These are phyloP conservation scores for Solanum paucissectum DNA, from an alignment of 257 asterid species.

Conservation along the genomic window DNA sequence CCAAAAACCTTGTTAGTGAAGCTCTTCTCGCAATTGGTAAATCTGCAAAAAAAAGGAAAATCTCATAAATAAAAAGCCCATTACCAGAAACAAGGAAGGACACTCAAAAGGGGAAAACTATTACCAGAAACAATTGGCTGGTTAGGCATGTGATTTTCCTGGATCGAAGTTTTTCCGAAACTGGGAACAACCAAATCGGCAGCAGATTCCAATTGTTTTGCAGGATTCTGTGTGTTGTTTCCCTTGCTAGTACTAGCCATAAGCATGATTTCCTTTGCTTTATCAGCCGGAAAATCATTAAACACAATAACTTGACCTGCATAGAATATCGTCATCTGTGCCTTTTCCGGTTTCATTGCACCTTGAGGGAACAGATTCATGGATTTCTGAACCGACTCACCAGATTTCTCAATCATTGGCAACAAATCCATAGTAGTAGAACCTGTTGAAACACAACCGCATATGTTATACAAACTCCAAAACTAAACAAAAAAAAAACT, in stretches of 20 bases:
- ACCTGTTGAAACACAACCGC: slow-evolving; percentile 10
- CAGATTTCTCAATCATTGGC: slow-evolving; percentile 25
- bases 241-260: neutral
- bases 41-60: slow-evolving; percentile 9
- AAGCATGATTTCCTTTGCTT: slow-evolving; percentile 12
- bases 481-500: neutral
- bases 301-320: slow-evolving; percentile 17
- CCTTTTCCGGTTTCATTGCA: neutral
- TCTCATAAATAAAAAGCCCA: neutral
- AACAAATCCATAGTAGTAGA: slow-evolving; percentile 35
- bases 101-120: neutral
- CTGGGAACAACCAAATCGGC: neutral
- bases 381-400: neutral
- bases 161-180: neutral
- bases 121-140: slow-evolving; percentile 16
- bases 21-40: slow-evolving; percentile 32
- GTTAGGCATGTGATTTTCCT: slow-evolving; percentile 1
- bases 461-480: neutral
- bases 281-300: slow-evolving; percentile 18
- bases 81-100: neutral
- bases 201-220: slow-evolving; percentile 7
- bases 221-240: neutral
- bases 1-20: slow-evolving; percentile 31
- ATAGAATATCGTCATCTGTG: slow-evolving; percentile 21
- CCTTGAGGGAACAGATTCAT: slow-evolving; percentile 4